phyloP scores from a whole-genome alignment of 768 basidiomycete species.

The Leccinum rimulosum region DNA sequence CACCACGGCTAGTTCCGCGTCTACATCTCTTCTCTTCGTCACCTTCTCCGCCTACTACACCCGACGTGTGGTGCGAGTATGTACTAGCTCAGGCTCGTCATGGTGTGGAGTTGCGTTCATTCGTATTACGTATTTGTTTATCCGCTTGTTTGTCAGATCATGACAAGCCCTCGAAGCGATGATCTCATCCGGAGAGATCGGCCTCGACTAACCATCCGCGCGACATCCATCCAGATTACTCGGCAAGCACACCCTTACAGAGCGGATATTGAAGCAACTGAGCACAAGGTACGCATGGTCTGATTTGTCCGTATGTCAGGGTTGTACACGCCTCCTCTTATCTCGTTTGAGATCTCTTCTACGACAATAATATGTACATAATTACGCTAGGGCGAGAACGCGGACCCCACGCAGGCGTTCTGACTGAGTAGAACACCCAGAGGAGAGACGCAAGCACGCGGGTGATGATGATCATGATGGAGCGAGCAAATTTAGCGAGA shows the following conservation, averaged over 20 bases:
- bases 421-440: neutral
- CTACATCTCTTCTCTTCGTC: too few species aligned
- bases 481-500: neutral
- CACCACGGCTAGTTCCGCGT: too few species aligned
- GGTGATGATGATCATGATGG: neutral
- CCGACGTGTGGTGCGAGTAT: too few species aligned
- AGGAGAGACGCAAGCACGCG: neutral
- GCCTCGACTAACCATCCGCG: constrained; percentile 76
- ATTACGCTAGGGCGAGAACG: neutral
- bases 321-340: too few species aligned
- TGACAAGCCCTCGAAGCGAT: constrained; percentile 54
- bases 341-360: too few species aligned
- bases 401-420: neutral
- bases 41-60: too few species aligned
- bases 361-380: neutral
- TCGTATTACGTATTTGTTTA: too few species aligned
- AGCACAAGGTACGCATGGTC: constrained; percentile 50
- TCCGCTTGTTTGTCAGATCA: too few species aligned
- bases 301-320: too few species aligned
- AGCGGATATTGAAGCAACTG: constrained; percentile 66
- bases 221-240: constrained; percentile 55
- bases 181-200: constrained; percentile 77
- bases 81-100: too few species aligned
- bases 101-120: too few species aligned
- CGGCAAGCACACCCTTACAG: constrained; percentile 74